A percentile compares a stretch with the other conserved stretches of the same genome.
These are phyloP conservation scores for Trichophyton benhamiae DNA, from an alignment of 2,329 filamentous ascomycete species.

Conservation along the genomic window DNA sequence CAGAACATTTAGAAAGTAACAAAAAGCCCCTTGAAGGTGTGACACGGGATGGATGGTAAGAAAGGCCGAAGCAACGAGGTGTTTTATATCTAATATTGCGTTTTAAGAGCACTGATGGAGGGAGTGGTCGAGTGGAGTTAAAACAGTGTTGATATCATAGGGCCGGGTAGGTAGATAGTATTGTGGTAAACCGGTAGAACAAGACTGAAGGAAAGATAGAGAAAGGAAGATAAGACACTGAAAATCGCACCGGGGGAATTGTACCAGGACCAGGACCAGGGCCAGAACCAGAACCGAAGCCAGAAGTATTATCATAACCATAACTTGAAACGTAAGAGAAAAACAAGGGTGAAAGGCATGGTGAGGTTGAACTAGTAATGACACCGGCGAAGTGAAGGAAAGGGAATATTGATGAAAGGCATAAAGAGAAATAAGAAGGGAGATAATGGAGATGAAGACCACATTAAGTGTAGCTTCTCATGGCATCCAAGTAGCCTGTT, in stretches of 20 bases:
- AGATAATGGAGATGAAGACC: not conserved
- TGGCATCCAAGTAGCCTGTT: conserved; percentile 66
- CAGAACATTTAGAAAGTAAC: too few species aligned
- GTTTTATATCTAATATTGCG: too few species aligned
- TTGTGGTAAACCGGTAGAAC: not conserved
- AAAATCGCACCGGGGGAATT: not conserved
- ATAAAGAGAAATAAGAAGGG: not conserved
- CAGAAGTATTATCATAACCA: not conserved
- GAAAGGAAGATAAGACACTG: not conserved
- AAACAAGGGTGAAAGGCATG: not conserved
- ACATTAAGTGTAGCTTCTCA: conserved; percentile 55
- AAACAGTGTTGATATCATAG: not conserved
- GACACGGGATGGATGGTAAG: not conserved
- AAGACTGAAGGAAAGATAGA: not conserved
- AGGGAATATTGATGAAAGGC: not conserved
- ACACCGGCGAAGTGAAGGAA: not conserved
- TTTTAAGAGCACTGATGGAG: not conserved
- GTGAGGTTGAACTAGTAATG: not conserved
- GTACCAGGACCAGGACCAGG: not conserved
- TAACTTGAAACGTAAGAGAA: not conserved
- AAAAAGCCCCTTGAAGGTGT: too few species aligned
- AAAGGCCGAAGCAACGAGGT: not conserved
- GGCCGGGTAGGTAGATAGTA: not conserved
- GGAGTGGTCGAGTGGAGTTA: not conserved
- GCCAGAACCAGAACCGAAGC: not conserved